Percentiles rank a stretch among this genome's conserved stretches.
These are phyloP conservation scores for Suhomyces tanzawaensis DNA, from an alignment of 805 yeast species.

Conservation along the genomic window DNA sequence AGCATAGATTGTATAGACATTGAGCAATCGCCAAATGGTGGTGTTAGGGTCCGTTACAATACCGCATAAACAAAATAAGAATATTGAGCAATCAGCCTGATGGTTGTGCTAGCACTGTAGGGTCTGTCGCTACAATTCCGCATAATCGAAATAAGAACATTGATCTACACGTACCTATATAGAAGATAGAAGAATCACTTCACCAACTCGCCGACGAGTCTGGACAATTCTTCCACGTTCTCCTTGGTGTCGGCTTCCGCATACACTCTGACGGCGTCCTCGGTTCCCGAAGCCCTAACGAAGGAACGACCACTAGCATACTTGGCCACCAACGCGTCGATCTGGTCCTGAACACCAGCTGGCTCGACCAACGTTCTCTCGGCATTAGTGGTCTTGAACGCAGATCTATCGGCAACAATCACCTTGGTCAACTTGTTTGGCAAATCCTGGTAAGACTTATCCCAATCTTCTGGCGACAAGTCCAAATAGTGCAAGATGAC, in stretches of 20 bases:
- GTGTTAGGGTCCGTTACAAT: too few species aligned
- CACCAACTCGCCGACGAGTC: constrained; percentile 28
- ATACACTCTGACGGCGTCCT: constrained; percentile 93
- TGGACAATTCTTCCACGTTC: constrained; percentile 28
- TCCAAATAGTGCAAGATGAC: constrained; percentile 56
- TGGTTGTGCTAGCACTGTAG: too few species aligned
- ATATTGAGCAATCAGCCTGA: too few species aligned
- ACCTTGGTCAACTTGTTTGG: constrained; percentile 85
- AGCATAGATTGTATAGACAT: too few species aligned
- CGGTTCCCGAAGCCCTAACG: constrained; percentile 97
- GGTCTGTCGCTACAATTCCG: too few species aligned
- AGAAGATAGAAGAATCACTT: constrained; percentile 2
- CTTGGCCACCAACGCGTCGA: constrained; percentile 61
- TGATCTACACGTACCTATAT: too few species aligned
- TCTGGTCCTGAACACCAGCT: constrained; percentile 66
- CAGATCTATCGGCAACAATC: constrained; percentile 74
- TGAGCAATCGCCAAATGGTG: too few species aligned
- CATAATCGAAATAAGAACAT: too few species aligned
- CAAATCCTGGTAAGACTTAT: constrained; percentile 70
- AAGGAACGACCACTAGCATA: constrained; percentile 73
- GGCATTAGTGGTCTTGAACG: constrained; percentile 84
- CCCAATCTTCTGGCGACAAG: constrained; percentile 71
- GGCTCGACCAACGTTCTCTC: constrained; percentile 82
- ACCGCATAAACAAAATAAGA: too few species aligned
- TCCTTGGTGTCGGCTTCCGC: constrained; percentile 70